Conservation (phyloP, 1,284 basidiomycete species). For the Malassezia equina region DNA sequence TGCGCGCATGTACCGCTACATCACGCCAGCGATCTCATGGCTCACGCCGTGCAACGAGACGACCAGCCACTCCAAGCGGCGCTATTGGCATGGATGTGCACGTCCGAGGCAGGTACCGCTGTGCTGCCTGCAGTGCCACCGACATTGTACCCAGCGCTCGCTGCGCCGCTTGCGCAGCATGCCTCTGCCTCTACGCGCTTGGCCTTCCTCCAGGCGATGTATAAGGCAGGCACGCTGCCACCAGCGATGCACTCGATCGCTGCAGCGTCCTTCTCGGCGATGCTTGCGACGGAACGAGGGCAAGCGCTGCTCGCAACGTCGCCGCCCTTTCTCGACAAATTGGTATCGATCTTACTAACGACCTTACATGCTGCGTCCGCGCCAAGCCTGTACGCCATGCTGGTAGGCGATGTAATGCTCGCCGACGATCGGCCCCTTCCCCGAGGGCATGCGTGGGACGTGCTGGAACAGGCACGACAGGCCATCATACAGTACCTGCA, state of each 20-base stretch:
- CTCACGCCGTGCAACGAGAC: background rate
- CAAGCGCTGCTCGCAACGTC: background rate
- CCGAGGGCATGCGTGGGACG: background rate
- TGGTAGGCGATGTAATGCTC: slow-evolving; percentile 10
- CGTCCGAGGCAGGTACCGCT: background rate
- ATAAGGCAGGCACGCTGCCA: background rate
- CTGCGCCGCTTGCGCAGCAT: background rate
- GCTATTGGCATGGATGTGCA: background rate
- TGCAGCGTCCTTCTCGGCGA: background rate
- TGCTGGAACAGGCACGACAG: background rate
- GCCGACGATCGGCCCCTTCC: slow-evolving; percentile 3
- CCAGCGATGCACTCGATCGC: background rate
- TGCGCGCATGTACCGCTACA: background rate
- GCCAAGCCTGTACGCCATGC: background rate
- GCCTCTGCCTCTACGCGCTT: background rate
- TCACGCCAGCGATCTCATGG: background rate
- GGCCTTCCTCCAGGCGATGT: background rate
- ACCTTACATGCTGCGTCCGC: background rate
- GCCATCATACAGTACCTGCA: slow-evolving; percentile 2
- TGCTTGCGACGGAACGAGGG: background rate
- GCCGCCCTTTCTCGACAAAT: background rate
- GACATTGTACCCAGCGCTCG: background rate
- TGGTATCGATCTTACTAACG: background rate
- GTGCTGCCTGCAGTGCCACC: background rate
- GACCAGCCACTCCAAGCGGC: background rate